These are phyloP conservation scores for Phytophthora niederhauseri DNA, from an alignment of 352 stramenopile genomes.

Conservation along the genomic window DNA sequence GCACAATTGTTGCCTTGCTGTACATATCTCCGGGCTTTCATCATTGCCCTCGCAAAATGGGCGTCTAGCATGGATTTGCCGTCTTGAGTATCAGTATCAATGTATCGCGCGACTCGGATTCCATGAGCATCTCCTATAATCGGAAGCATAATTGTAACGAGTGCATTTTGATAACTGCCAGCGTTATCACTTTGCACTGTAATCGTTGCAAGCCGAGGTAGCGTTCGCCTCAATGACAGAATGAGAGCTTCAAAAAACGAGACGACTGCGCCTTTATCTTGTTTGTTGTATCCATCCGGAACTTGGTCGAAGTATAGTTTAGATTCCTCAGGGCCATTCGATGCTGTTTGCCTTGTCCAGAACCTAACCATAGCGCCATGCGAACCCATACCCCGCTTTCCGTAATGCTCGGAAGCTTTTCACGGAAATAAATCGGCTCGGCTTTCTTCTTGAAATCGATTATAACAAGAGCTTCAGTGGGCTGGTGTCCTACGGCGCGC, in stretches of 20 bases:
- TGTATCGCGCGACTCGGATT: conserved; percentile 2
- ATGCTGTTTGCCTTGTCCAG: neutral
- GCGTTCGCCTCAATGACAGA: neutral
- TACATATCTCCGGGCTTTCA: neutral
- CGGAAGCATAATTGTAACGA: neutral
- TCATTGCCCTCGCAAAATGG: neutral
- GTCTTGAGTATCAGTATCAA: conserved; percentile 1
- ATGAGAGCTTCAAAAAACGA: neutral
- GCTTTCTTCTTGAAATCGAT: conserved; percentile 21
- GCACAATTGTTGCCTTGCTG: conserved; percentile 4
- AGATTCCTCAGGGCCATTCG: neutral
- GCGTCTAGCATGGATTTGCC: conserved; percentile 8
- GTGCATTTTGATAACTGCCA: neutral
- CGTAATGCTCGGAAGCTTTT: conserved; percentile 1
- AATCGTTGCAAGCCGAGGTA: neutral
- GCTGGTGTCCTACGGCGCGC: neutral
- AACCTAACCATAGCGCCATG: conserved; percentile 14
- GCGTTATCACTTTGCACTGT: conserved; percentile 4
- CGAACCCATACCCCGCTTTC: conserved; percentile 6
- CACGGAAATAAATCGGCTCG: conserved; percentile 8
- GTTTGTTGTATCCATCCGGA: conserved; percentile 9
- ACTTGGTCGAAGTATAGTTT: conserved; percentile 23
- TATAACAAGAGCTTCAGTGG: conserved; percentile 17
- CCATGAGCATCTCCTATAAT: conserved; percentile 1
- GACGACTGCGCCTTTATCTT: conserved; percentile 18